Conservation (phyloP, 2,329 filamentous ascomycete species). For the Thermomyces lanuginosus region DNA sequence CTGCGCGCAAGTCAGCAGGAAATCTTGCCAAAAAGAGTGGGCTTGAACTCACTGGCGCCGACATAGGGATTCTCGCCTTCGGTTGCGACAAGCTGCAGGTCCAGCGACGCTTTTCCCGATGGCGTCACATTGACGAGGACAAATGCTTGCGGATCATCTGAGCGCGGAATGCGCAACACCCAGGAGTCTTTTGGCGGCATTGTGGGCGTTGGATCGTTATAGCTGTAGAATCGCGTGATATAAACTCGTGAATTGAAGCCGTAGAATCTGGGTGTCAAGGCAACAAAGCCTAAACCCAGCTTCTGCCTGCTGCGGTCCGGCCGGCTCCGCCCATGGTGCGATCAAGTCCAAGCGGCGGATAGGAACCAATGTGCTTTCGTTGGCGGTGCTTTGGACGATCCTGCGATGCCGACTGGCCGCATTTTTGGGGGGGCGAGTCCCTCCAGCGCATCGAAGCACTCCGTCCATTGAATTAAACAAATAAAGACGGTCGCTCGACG, state of each 20-base stretch:
- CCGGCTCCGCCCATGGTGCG: slow-evolving; percentile 2
- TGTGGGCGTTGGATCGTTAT: slow-evolving; percentile 4
- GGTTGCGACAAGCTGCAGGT: slow-evolving; percentile 41
- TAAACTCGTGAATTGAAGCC: not conserved
- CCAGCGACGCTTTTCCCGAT: slow-evolving; percentile 25
- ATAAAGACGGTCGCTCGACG: no score
- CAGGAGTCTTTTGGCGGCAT: slow-evolving; percentile 10
- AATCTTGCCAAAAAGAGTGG: not conserved
- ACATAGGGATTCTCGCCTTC: slow-evolving; percentile 41
- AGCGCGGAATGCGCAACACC: slow-evolving; percentile 36
- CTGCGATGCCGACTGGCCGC: no score
- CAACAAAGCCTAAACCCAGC: not conserved
- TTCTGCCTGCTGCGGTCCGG: slow-evolving; percentile 4
- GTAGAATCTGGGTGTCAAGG: slow-evolving; percentile 1
- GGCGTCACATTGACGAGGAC: slow-evolving; percentile 36
- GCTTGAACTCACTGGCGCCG: slow-evolving; percentile 23
- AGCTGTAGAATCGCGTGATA: no score
- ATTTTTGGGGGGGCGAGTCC: no score
- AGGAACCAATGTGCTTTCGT: no score
- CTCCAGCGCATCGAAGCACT: no score
- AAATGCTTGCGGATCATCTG: slow-evolving; percentile 22
- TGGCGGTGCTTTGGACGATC: no score
- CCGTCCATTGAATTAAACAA: no score
- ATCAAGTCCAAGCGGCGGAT: not conserved
- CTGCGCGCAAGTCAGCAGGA: slow-evolving; percentile 16